phyloP scores from a whole-genome alignment of 1,284 basidiomycete genomes.

The Ganoderma lucidum region DNA sequence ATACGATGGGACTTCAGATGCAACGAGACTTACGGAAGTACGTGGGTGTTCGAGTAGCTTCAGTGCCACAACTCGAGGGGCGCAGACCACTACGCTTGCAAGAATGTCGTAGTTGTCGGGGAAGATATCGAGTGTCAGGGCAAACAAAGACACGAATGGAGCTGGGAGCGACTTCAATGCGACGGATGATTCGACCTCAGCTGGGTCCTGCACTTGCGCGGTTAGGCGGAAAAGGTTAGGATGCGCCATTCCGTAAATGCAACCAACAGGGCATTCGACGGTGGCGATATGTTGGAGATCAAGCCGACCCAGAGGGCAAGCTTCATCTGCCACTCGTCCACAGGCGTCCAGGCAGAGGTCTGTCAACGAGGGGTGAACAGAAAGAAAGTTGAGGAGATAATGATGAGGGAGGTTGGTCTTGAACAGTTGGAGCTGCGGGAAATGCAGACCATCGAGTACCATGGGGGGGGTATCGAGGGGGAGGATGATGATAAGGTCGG shows the following conservation, averaged over 20 bases:
- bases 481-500: not conserved
- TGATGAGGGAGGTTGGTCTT: not conserved
- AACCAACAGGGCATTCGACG: not conserved
- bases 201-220: too few species aligned
- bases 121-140: too few species aligned
- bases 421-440: not conserved
- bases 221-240: not conserved
- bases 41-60: too few species aligned
- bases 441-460: not conserved
- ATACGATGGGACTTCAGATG: too few species aligned
- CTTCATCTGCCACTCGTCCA: not conserved
- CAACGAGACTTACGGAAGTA: too few species aligned
- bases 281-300: not conserved
- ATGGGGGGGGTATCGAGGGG: not conserved
- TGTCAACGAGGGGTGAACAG: not conserved
- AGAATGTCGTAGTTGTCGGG: too few species aligned
- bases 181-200: too few species aligned
- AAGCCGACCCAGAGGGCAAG: not conserved
- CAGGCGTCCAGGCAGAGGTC: not conserved
- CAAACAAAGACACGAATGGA: too few species aligned
- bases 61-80: too few species aligned
- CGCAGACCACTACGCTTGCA: too few species aligned
- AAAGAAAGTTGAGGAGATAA: not conserved
- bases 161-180: not conserved
- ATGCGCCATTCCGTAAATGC: not conserved